phyloP scores from a whole-genome alignment of 352 stramenopile species.

The Plasmopara muralis region DNA sequence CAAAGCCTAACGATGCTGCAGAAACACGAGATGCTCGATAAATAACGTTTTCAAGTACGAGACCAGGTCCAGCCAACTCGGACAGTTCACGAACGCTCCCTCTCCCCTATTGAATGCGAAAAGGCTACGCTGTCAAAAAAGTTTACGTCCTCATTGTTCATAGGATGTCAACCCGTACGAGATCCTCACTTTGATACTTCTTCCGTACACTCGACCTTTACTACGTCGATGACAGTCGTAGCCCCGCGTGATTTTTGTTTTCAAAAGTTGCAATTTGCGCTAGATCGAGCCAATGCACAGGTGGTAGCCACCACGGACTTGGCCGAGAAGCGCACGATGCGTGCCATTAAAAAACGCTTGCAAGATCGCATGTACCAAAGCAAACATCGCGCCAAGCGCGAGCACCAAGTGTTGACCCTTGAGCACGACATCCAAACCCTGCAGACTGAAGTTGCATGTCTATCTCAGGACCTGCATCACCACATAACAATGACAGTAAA shows the following conservation, averaged over 20 bases:
- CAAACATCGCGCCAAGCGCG: constrained; percentile 32
- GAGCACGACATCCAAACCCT: constrained; percentile 21
- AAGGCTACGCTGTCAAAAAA: not conserved
- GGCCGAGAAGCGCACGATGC: constrained; percentile 12
- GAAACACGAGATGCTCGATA: constrained; percentile 12
- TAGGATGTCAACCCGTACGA: not conserved
- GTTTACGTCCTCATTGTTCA: not conserved
- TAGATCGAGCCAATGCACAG: constrained; percentile 9
- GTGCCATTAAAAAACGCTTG: constrained; percentile 22
- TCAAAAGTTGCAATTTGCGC: constrained; percentile 12
- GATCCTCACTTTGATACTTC: not conserved
- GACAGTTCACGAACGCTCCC: not conserved
- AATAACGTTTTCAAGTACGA: not conserved
- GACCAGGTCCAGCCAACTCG: not conserved
- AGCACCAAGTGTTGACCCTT: constrained; percentile 15
- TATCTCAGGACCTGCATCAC: constrained; percentile 18
- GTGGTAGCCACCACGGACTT: constrained; percentile 10
- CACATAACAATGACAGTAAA: constrained; percentile 7
- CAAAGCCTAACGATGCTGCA: not conserved
- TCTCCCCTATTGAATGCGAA: not conserved
- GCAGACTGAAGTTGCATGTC: constrained; percentile 19
- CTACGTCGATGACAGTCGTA: not conserved
- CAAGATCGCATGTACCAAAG: constrained; percentile 34
- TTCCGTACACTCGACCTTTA: not conserved
- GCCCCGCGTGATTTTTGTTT: not conserved